Conservation (phyloP, 129 eudicot genomes). For the Escallonia herrerae region DNA sequence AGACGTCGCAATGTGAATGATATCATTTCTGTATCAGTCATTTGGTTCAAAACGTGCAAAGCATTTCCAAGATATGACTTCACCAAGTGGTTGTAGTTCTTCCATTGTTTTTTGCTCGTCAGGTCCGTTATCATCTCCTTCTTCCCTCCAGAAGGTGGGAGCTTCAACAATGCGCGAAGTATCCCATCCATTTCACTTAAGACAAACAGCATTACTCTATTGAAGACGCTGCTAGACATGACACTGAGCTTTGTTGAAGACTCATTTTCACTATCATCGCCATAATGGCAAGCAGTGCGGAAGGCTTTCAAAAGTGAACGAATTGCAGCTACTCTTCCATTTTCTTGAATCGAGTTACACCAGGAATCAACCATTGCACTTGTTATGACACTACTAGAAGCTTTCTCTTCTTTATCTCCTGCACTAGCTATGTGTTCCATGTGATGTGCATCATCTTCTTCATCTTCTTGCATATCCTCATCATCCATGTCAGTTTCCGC, state of each 20-base stretch:
- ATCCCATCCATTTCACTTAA: conserved; percentile 86
- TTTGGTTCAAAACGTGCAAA: conserved; percentile 83
- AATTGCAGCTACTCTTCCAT: conserved; percentile 59
- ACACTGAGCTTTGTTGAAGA: conserved; percentile 42
- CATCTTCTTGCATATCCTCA: conserved; percentile 37
- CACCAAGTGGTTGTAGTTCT: conserved; percentile 73
- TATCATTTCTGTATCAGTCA: conserved; percentile 87
- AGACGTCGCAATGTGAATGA: conserved; percentile 68
- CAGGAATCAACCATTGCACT: conserved; percentile 91
- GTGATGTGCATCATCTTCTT: conserved; percentile 26
- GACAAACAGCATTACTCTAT: conserved; percentile 65
- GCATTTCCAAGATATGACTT: conserved; percentile 91
- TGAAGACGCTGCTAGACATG: conserved; percentile 91
- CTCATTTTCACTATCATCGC: conserved; percentile 65
- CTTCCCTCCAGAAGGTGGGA: conserved; percentile 81
- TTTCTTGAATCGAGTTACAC: conserved; percentile 49
- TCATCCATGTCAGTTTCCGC: conserved; percentile 43
- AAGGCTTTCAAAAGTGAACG: conserved; percentile 82
- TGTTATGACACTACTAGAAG: conserved; percentile 51
- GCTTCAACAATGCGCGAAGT: conserved; percentile 59
- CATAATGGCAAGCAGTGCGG: conserved; percentile 87
- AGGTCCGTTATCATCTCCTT: conserved; percentile 54
- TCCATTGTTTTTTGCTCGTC: conserved; percentile 67
- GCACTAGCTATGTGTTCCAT: conserved; percentile 20
- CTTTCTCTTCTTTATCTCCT: conserved; percentile 29